Evolutionary conservation across 2,329 filamentous ascomycete genomes (phyloP).

Genomic region (Nigrograna mackinnonii): DNA sequence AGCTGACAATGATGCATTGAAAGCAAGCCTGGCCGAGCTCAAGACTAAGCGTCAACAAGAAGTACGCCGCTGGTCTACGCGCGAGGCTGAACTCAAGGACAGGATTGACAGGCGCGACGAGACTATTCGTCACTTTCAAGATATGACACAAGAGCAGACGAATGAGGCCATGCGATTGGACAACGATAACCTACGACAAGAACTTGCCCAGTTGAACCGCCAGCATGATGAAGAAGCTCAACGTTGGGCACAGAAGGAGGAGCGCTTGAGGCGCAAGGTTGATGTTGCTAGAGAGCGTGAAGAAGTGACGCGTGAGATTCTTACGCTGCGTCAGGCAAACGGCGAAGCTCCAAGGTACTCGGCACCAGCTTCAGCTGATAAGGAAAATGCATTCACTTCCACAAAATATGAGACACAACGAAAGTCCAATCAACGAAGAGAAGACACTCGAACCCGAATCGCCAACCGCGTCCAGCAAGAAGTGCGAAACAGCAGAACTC

Average conservation of each 20-base stretch:
- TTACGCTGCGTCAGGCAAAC: conserved; percentile 28
- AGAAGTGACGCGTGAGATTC: conserved; percentile 34
- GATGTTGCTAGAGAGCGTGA: conserved; percentile 26
- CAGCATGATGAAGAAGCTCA: conserved; percentile 38
- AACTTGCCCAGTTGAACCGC: conserved; percentile 38
- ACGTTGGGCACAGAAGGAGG: conserved; percentile 36
- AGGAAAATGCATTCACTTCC: conserved; percentile 19
- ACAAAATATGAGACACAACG: conserved; percentile 17
- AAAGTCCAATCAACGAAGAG: conserved; percentile 32
- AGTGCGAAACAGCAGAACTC: conserved; percentile 32
- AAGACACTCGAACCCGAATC: conserved; percentile 35
- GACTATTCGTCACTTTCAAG: conserved; percentile 42
- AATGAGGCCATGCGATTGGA: conserved; percentile 44
- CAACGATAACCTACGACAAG: conserved; percentile 43
- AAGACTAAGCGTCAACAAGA: conserved; percentile 69
- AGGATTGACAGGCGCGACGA: conserved; percentile 41
- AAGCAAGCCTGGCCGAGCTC: conserved; percentile 74
- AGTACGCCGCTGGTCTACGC: conserved; percentile 31
- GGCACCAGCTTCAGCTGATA: conserved; percentile 15
- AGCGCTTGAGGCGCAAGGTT: conserved; percentile 36
- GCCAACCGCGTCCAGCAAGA: conserved; percentile 36
- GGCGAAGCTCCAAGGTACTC: conserved; percentile 15
- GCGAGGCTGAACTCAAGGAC: conserved; percentile 34
- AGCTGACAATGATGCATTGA: conserved; percentile 71
- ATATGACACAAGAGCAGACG: conserved; percentile 38